phyloP scores from a whole-genome alignment of 257 asterid species.

The Ballota nigra region DNA sequence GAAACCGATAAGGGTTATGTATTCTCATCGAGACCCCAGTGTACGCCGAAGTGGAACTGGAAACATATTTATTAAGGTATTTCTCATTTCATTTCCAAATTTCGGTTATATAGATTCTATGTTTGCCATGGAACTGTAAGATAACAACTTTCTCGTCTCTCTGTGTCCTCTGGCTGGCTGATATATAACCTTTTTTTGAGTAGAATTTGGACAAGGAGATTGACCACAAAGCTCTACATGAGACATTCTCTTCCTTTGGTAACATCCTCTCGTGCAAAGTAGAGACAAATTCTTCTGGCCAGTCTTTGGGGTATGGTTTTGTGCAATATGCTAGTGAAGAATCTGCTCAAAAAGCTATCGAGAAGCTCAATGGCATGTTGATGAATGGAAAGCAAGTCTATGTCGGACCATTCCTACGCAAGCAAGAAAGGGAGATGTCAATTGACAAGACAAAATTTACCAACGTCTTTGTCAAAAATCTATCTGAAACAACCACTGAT shows the following conservation, averaged over 20 bases:
- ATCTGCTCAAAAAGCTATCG: slow-evolving; percentile 81
- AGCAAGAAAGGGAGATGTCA: slow-evolving; percentile 80
- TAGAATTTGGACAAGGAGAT: slow-evolving; percentile 93
- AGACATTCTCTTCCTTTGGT: slow-evolving; percentile 84
- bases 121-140: neutral
- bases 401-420: slow-evolving; percentile 83
- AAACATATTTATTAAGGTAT: slow-evolving; percentile 86
- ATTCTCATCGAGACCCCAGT: slow-evolving; percentile 85
- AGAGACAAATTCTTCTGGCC: slow-evolving; percentile 68
- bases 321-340: slow-evolving; percentile 85
- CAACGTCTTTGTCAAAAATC: slow-evolving; percentile 81
- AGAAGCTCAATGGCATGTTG: slow-evolving; percentile 84
- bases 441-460: slow-evolving; percentile 64
- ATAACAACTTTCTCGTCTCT: too few species aligned
- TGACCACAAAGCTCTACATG: slow-evolving; percentile 88
- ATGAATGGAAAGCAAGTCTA: slow-evolving; percentile 84
- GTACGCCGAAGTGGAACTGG: slow-evolving; percentile 79
- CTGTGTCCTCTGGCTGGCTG: neutral
- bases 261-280: slow-evolving; percentile 81
- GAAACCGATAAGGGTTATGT: slow-evolving; percentile 74
- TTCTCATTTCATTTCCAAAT: neutral
- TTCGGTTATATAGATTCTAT: neutral
- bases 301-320: slow-evolving; percentile 86
- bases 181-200: neutral
- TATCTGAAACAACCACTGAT: slow-evolving; percentile 70